A percentile compares a stretch with the other conserved stretches of the same genome.
Evolutionary conservation across 306 rosid species (phyloP).

Genomic region (Ochetophila trinervis): DNA sequence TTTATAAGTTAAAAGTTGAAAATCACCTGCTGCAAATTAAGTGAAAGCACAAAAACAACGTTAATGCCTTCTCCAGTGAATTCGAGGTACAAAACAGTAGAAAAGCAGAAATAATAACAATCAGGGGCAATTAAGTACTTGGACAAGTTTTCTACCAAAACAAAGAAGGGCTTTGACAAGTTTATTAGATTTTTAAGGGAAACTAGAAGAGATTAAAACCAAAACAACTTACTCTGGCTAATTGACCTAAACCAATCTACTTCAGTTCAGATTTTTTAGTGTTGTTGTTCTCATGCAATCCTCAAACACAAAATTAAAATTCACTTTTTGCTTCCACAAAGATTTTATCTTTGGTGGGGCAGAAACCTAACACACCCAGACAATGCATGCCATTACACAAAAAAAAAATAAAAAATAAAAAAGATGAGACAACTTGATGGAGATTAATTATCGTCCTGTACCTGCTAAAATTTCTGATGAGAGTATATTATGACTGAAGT

Average conservation of each 20-base stretch:
- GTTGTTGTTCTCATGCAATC: not conserved
- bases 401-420: too few relatives aligned
- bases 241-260: not conserved
- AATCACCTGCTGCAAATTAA: constrained; percentile 54
- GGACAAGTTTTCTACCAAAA: not conserved
- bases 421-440: not conserved
- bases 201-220: not conserved
- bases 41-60: not conserved
- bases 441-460: constrained; percentile 14
- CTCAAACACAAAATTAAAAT: not conserved
- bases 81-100: too few relatives aligned
- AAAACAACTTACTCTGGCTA: not conserved
- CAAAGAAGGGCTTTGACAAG: not conserved
- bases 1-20: constrained; percentile 65
- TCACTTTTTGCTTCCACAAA: too few relatives aligned
- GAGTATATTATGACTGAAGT: constrained; percentile 47
- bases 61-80: not conserved
- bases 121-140: not conserved
- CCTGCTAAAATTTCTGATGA: constrained; percentile 55
- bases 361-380: not conserved
- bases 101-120: too few relatives aligned
- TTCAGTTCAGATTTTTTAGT: not conserved
- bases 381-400: not conserved
- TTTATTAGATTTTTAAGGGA: not conserved
- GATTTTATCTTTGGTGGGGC: too few relatives aligned